Evolutionary conservation across 768 basidiomycete species (phyloP), one percentile per base, ranked within the genome.

Genomic region (Pulveroboletus sp.): DNA sequence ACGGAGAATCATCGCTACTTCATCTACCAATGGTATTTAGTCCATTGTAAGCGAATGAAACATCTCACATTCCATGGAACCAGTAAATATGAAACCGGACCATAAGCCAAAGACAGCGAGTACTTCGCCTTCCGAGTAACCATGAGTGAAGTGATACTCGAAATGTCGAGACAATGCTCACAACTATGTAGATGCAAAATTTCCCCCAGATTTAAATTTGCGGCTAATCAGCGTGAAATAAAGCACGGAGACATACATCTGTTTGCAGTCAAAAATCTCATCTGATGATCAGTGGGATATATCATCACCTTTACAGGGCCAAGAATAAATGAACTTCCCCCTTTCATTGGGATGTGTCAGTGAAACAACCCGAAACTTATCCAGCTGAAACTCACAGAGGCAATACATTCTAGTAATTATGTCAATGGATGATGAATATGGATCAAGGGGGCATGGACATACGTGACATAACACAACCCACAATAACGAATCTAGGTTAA

Each of bases 1-100:
- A 10, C 45, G 36, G 20, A 45, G 45, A n/a, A 38, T 45, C 45
- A 45, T 45, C 20, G 20, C 35, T 24, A 45, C 45, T 45, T 27
- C 19, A 25, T 31, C 9, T 38, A n/a, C 5, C 13, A 16, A 5
- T n/a, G 14, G n/a, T 19, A 45, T 21, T 29, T 6, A 21, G n/a
- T 2, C 21, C 6, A 12, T 9, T 12, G 34, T 17, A 35, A 3
- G 17, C n/a, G 10, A 35, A 19, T 35, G 34, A 8, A 17, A 35
- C 32, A 7, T 9, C 27, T 29, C 34, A 35, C 34, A 10, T 35
- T 35, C 34, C n/a, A 17, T 17, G 5, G 34, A 20, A 21, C 4
- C 14, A 14, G 24, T 23, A 23, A 39, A 23, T 9, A 39, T 39
- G 13, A 23, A 8, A 13, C 21, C 37, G 6, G 21, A n/a, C 43